A percentile compares a stretch with the other conserved stretches of the same genome.
Conservation (phyloP, 495 filamentous ascomycete species). For the Emericellopsis terricola region DNA sequence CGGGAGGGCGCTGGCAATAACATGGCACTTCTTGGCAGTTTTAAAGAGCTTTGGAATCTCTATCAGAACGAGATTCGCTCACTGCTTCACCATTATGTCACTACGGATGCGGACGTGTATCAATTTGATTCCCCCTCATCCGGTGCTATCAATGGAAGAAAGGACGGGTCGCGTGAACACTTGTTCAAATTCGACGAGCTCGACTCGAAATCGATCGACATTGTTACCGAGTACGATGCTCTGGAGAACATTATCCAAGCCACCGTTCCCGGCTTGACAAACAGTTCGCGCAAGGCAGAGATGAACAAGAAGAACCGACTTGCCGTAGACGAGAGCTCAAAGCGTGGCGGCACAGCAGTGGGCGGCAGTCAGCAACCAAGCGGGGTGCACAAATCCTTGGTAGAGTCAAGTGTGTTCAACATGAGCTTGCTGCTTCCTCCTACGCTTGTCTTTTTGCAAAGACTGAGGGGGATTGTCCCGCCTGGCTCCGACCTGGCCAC, state of each 20-base stretch:
- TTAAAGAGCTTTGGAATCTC: constrained; percentile 89
- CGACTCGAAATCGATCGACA: constrained; percentile 55
- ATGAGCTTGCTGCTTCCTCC: constrained; percentile 87
- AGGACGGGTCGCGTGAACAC: constrained; percentile 48
- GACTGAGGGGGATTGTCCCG: constrained; percentile 82
- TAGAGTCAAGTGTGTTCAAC: constrained; percentile 94
- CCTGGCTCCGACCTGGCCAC: constrained; percentile 65
- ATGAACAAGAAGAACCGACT: constrained; percentile 25
- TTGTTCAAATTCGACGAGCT: constrained; percentile 83
- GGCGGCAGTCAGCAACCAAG: constrained; percentile 22
- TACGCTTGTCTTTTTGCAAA: constrained; percentile 81
- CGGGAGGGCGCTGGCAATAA: constrained; percentile 49
- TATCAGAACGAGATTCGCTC: constrained; percentile 62
- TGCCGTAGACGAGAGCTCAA: constrained; percentile 11
- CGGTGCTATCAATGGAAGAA: constrained; percentile 30
- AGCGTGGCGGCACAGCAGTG: constrained; percentile 15
- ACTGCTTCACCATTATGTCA: constrained; percentile 88
- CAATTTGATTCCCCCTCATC: constrained; percentile 26
- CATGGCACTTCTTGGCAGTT: constrained; percentile 50
- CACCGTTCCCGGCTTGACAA: constrained; percentile 84
- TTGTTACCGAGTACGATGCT: constrained; percentile 70
- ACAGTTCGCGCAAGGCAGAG: constrained; percentile 45
- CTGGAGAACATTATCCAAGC: constrained; percentile 75
- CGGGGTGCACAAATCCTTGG: constrained; percentile 48
- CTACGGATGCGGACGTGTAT: constrained; percentile 67